These are phyloP conservation scores for Metroxylon sagu DNA, from an alignment of 176 grass and related monocot genomes.

Conservation along the genomic window DNA sequence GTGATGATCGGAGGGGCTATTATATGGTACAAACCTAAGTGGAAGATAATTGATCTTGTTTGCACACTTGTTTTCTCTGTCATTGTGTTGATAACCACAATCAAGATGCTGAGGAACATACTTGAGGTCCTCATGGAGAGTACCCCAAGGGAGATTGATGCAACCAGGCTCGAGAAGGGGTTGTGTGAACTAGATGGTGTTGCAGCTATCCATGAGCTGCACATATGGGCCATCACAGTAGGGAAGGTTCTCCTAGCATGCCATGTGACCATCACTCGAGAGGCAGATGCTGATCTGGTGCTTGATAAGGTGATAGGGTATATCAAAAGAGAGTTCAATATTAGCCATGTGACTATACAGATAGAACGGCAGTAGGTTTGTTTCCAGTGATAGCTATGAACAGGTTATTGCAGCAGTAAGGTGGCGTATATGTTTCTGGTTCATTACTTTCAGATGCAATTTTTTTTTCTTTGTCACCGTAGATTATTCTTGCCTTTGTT, in stretches of 20 bases:
- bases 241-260: conserved; percentile 43
- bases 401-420: too few species aligned
- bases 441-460: too few species aligned
- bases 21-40: conserved; percentile 37
- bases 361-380: conserved; percentile 26
- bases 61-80: conserved; percentile 34
- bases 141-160: conserved; percentile 30
- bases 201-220: conserved; percentile 27
- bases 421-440: too few species aligned
- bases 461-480: too few species aligned
- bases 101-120: conserved; percentile 36
- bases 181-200: conserved; percentile 30
- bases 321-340: conserved; percentile 35
- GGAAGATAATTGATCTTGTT: conserved; percentile 27
- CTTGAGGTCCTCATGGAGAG: conserved; percentile 41
- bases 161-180: conserved; percentile 26
- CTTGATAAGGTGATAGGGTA: conserved; percentile 30
- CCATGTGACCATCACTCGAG: conserved; percentile 22
- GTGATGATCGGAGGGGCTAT: conserved; percentile 33
- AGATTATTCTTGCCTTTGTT: too few species aligned
- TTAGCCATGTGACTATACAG: conserved; percentile 44
- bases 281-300: conserved; percentile 34
- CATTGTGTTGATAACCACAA: conserved; percentile 28
- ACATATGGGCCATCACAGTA: conserved; percentile 39
- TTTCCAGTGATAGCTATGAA: too few species aligned